Evolutionary conservation across 2,329 filamentous ascomycete genomes (phyloP).

Genomic region (Fusarium luffae): DNA sequence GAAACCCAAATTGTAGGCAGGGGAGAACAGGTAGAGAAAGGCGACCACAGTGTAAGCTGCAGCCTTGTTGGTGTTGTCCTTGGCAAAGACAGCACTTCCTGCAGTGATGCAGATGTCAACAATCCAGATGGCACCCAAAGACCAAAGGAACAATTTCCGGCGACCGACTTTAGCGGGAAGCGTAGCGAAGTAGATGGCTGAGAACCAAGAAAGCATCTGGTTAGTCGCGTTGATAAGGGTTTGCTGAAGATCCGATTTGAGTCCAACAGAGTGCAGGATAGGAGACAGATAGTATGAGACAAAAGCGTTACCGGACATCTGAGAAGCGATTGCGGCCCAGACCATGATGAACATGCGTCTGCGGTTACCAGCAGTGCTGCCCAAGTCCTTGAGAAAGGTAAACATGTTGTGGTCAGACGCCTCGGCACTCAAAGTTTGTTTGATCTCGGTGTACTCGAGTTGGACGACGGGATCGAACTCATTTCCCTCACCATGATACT

Average conservation of each 20-base stretch:
- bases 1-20: background rate
- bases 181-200: constrained; percentile 3
- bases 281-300: background rate
- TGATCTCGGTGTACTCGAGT: background rate
- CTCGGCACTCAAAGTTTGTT: background rate
- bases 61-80: constrained; percentile 2
- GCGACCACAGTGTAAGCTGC: background rate
- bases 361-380: background rate
- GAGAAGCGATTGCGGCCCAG: background rate
- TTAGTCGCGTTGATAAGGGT: constrained; percentile 5
- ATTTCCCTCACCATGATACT: background rate
- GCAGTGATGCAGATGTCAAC: constrained; percentile 4
- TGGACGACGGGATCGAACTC: background rate
- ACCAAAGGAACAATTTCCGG: constrained; percentile 1
- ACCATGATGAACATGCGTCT: background rate
- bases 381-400: background rate
- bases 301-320: constrained; percentile 7
- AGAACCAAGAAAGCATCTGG: constrained; percentile 3
- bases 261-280: background rate
- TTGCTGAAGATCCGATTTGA: background rate
- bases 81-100: background rate
- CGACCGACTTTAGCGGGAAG: background rate
- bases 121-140: background rate
- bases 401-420: background rate
- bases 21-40: background rate